phyloP scores from a whole-genome alignment of 2,329 filamentous ascomycete species.

The Metarhizium guizhouense region DNA sequence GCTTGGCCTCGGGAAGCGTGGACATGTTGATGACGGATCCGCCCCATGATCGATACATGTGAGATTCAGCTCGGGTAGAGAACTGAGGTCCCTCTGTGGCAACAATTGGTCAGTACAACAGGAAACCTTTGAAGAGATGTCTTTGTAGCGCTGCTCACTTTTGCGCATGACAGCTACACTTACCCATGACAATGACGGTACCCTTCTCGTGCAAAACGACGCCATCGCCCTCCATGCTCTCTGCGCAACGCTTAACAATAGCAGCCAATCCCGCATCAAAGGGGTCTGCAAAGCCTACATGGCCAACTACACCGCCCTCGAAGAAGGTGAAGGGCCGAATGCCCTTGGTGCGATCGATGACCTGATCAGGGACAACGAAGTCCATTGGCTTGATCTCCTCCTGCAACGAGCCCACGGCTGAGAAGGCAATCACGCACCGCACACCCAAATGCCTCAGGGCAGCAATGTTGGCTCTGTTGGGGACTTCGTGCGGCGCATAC shows the following conservation, averaged over 20 bases:
- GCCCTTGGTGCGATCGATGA: slow-evolving; percentile 96
- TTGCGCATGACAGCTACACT: slow-evolving; percentile 19
- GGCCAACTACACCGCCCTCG: slow-evolving; percentile 81
- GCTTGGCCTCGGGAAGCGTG: slow-evolving; percentile 86
- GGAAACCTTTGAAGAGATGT: neutral
- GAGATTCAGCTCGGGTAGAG: slow-evolving; percentile 88
- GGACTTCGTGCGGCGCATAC: slow-evolving; percentile 89
- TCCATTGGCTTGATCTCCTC: slow-evolving; percentile 93
- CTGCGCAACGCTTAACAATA: slow-evolving; percentile 69
- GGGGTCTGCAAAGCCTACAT: slow-evolving; percentile 92
- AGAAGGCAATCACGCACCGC: slow-evolving; percentile 86
- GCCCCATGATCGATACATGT: slow-evolving; percentile 91
- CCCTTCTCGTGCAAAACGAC: slow-evolving; percentile 78
- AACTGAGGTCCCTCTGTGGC: slow-evolving; percentile 87
- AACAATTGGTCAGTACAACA: slow-evolving; percentile 1
- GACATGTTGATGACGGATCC: slow-evolving; percentile 98
- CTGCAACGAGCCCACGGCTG: slow-evolving; percentile 83
- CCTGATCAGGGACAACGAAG: slow-evolving; percentile 92
- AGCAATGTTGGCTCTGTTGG: slow-evolving; percentile 91
- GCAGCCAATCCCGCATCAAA: slow-evolving; percentile 74
- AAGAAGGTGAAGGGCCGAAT: slow-evolving; percentile 94
- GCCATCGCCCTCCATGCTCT: slow-evolving; percentile 69
- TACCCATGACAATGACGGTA: slow-evolving; percentile 85
- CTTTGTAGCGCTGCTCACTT: neutral
- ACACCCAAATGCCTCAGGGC: slow-evolving; percentile 88